A percentile compares a stretch with the other conserved stretches of the same genome.
Evolutionary conservation across 2,329 filamentous ascomycete genomes (phyloP).

Genomic region (Pseudocercospora macadamiae): DNA sequence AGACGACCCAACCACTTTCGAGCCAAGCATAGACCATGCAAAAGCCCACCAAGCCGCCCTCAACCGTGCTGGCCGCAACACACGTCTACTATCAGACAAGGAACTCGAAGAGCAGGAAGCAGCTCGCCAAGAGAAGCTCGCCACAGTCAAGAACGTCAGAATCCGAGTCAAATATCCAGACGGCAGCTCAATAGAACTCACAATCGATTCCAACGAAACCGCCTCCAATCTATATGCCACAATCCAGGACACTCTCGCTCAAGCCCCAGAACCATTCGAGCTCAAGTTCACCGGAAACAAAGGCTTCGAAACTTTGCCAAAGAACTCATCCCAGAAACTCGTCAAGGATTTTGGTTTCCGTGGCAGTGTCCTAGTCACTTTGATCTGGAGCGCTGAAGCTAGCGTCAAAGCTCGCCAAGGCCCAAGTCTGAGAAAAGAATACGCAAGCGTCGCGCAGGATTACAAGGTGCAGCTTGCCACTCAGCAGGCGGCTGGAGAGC

Average conservation of each 20-base stretch:
- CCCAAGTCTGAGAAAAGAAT: slow-evolving; percentile 63
- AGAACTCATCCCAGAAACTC: slow-evolving; percentile 53
- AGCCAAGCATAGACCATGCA: slow-evolving; percentile 74
- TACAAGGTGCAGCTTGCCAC: slow-evolving; percentile 66
- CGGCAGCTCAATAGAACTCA: slow-evolving; percentile 74
- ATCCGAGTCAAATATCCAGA: slow-evolving; percentile 89
- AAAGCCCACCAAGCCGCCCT: slow-evolving; percentile 73
- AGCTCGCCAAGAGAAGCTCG: slow-evolving; percentile 66
- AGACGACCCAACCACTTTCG: slow-evolving; percentile 74
- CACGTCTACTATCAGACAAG: slow-evolving; percentile 76
- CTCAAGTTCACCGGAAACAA: slow-evolving; percentile 66
- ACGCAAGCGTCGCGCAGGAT: slow-evolving; percentile 64
- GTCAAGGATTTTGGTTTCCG: slow-evolving; percentile 73
- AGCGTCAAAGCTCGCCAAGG: slow-evolving; percentile 58
- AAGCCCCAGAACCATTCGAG: slow-evolving; percentile 64
- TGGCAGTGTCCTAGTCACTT: slow-evolving; percentile 72
- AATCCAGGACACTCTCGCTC: slow-evolving; percentile 70
- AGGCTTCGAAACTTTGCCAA: slow-evolving; percentile 37
- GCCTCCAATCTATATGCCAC: slow-evolving; percentile 73
- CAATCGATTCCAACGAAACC: slow-evolving; percentile 69
- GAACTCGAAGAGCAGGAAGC: slow-evolving; percentile 74
- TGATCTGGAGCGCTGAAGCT: slow-evolving; percentile 71
- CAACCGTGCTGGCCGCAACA: slow-evolving; percentile 66
- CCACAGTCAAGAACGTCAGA: slow-evolving; percentile 67
- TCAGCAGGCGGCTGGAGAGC: slow-evolving; percentile 40